phyloP scores from a whole-genome alignment of 306 rosid species.

The Lotus japonicus region DNA sequence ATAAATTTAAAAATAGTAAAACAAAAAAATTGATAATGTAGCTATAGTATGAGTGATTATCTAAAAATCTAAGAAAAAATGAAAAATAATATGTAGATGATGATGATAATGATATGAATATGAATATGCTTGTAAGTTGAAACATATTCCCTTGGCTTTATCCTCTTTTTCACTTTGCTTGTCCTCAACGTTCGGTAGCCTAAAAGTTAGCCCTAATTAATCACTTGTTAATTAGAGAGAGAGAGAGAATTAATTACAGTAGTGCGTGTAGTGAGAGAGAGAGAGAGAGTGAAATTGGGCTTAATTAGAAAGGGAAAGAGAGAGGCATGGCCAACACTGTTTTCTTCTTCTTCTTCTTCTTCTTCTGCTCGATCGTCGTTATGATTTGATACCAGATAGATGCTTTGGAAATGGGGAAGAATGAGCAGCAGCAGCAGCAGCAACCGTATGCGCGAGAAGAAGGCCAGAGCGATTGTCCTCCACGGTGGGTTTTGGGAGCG shows the following conservation, averaged over 20 bases:
- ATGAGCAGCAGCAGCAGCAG: background rate
- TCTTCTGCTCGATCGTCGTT: no score
- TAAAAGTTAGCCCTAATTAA: constrained; percentile 19
- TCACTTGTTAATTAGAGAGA: no score
- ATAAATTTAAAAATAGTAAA: no score
- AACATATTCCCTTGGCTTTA: constrained; percentile 25
- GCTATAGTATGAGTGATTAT: no score
- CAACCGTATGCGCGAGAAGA: constrained; percentile 19
- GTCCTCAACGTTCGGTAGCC: constrained; percentile 81
- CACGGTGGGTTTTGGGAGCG: constrained; percentile 27
- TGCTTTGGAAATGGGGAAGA: constrained; percentile 48
- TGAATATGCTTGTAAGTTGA: background rate
- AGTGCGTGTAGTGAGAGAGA: background rate
- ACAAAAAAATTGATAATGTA: no score
- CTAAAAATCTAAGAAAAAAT: no score
- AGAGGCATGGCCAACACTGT: no score
- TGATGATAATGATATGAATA: background rate
- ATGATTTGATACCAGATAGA: no score
- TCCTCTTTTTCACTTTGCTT: constrained; percentile 52
- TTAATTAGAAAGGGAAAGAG: no score
- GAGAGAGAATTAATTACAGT: background rate
- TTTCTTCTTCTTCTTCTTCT: background rate
- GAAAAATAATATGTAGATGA: background rate
- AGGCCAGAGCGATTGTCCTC: constrained; percentile 9
- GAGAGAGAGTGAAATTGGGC: no score